Percentiles rank a stretch among this genome's conserved stretches.
These are phyloP conservation scores for Apophysomyces ossiformis DNA, from an alignment of 371 early-diverging fungal genomes.

Conservation along the genomic window DNA sequence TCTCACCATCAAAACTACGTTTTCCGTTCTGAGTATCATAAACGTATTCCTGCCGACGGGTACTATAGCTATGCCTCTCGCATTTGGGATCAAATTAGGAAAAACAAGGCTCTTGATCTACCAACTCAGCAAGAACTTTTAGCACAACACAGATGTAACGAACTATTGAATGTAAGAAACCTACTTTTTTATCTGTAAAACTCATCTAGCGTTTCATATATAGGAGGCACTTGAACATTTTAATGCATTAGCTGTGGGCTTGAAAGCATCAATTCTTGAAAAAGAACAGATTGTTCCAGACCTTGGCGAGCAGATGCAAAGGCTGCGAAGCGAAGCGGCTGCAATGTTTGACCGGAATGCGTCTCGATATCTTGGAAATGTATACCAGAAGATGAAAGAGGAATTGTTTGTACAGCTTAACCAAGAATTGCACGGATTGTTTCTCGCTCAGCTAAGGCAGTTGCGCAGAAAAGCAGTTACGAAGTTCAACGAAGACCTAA, in stretches of 20 bases:
- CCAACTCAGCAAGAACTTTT: slow-evolving; percentile 97
- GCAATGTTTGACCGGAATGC: slow-evolving; percentile 87
- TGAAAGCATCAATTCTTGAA: slow-evolving; percentile 72
- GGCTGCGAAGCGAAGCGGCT: slow-evolving; percentile 64
- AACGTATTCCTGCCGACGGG: slow-evolving; percentile 96
- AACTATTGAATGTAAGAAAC: slow-evolving; percentile 74
- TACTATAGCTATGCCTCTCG: slow-evolving; percentile 89
- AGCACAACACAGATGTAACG: slow-evolving; percentile 98
- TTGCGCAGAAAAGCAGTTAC: slow-evolving; percentile 71
- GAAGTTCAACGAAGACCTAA: slow-evolving; percentile 59
- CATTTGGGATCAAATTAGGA: slow-evolving; percentile 94
- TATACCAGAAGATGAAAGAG: slow-evolving; percentile 85
- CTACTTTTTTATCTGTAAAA: neutral
- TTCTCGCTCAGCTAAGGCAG: slow-evolving; percentile 86
- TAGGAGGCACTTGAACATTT: slow-evolving; percentile 76
- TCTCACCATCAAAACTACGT: slow-evolving; percentile 72
- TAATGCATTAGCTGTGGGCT: slow-evolving; percentile 56
- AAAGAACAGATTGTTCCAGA: slow-evolving; percentile 76
- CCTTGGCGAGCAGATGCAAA: slow-evolving; percentile 75
- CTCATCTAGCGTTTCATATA: neutral
- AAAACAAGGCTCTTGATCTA: slow-evolving; percentile 94
- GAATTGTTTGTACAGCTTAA: slow-evolving; percentile 82
- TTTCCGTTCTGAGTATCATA: slow-evolving; percentile 87
- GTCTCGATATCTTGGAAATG: slow-evolving; percentile 86
- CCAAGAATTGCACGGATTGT: slow-evolving; percentile 76